Evolutionary conservation across 2,329 filamentous ascomycete species (phyloP).

Genomic region (Microcyclospora tardicrescens): DNA sequence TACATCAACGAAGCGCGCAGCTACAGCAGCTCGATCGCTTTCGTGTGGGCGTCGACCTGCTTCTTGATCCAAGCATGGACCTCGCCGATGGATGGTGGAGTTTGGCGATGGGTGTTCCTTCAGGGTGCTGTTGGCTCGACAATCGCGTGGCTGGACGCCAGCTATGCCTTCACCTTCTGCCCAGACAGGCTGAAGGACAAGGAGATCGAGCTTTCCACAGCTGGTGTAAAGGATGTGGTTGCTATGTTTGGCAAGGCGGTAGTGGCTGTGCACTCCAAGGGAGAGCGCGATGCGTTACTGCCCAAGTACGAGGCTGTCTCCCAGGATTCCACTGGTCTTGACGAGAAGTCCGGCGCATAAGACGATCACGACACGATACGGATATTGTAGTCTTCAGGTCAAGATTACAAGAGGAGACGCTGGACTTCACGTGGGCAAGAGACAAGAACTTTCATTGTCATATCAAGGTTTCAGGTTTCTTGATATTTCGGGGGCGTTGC

Average conservation of each 20-base stretch:
- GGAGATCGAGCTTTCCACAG: slow-evolving; percentile 1
- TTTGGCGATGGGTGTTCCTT: slow-evolving; percentile 9
- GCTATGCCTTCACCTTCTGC: slow-evolving; percentile 11
- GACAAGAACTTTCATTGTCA: too few relatives aligned
- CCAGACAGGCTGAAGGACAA: slow-evolving; percentile 3
- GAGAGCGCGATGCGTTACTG: too few relatives aligned
- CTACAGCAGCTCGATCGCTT: slow-evolving; percentile 9
- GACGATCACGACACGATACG: too few relatives aligned
- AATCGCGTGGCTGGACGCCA: slow-evolving; percentile 10
- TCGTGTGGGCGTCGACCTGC: slow-evolving; percentile 10
- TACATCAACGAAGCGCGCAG: slow-evolving; percentile 8
- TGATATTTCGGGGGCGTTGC: too few relatives aligned
- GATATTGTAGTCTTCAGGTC: too few relatives aligned
- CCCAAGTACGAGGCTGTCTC: too few relatives aligned
- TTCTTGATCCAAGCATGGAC: slow-evolving; percentile 8
- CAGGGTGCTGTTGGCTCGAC: slow-evolving; percentile 9
- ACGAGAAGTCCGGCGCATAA: too few relatives aligned
- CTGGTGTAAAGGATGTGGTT: slow-evolving; percentile 1
- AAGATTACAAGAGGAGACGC: too few relatives aligned
- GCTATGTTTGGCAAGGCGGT: slow-evolving; percentile 3
- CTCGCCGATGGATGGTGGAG: too few relatives aligned
- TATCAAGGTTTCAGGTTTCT: too few relatives aligned
- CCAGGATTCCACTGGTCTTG: too few relatives aligned
- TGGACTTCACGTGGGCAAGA: too few relatives aligned
- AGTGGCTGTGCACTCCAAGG: slow-evolving; percentile 1